Evolutionary conservation across 257 asterid genomes (phyloP).

Genomic region (Echites panduratus): DNA sequence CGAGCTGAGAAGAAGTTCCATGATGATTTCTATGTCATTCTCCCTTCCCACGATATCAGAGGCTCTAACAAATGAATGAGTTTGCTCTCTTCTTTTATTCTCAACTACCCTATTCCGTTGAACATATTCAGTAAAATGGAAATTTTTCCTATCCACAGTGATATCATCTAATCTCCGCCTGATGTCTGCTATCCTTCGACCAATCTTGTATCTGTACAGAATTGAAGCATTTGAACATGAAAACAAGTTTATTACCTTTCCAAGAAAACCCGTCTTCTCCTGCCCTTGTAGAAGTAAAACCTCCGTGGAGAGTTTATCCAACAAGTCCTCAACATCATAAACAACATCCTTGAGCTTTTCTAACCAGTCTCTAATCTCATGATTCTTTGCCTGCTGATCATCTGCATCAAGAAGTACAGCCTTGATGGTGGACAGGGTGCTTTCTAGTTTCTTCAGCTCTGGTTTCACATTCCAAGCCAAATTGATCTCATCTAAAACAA

Average conservation of each 20-base stretch:
- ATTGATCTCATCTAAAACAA: slow-evolving; percentile 29
- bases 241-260: slow-evolving; percentile 30
- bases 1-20: slow-evolving; percentile 22
- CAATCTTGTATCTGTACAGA: slow-evolving; percentile 29
- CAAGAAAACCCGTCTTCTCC: slow-evolving; percentile 9
- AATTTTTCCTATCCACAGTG: slow-evolving; percentile 37
- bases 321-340: slow-evolving; percentile 36
- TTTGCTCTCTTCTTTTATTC: slow-evolving; percentile 31
- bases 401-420: slow-evolving; percentile 47
- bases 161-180: slow-evolving; percentile 38
- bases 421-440: slow-evolving; percentile 45
- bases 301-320: slow-evolving; percentile 31
- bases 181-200: slow-evolving; percentile 24
- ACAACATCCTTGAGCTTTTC: slow-evolving; percentile 47
- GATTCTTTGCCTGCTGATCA: slow-evolving; percentile 35
- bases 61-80: slow-evolving; percentile 48
- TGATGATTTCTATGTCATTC: slow-evolving; percentile 31
- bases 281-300: not conserved
- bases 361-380: slow-evolving; percentile 43
- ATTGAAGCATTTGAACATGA: slow-evolving; percentile 23
- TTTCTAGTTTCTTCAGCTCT: slow-evolving; percentile 36
- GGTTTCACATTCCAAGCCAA: slow-evolving; percentile 33
- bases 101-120: slow-evolving; percentile 8
- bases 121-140: slow-evolving; percentile 33
- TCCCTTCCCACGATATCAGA: slow-evolving; percentile 51